A percentile compares a stretch with the other conserved stretches of the same genome.
Conservation (phyloP, 2,329 filamentous ascomycete genomes). For the Penicillium sp. region DNA sequence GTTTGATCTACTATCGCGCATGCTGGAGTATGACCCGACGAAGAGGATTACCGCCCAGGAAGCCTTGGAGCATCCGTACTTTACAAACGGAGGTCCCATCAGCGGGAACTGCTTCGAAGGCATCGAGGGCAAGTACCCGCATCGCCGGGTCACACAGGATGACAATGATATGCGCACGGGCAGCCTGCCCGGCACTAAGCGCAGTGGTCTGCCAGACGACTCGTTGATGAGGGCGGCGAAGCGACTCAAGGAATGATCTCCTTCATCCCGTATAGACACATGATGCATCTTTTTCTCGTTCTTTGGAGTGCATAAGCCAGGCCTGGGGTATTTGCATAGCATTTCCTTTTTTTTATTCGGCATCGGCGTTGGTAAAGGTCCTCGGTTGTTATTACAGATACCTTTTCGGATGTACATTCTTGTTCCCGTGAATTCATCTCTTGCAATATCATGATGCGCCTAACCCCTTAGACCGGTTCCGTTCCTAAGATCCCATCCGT, state of each 20-base stretch:
- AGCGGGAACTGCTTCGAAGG: slow-evolving; percentile 88
- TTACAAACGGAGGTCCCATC: slow-evolving; percentile 66
- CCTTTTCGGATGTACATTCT: slow-evolving; percentile 7
- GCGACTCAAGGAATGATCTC: slow-evolving; percentile 51
- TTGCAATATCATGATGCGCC: slow-evolving; percentile 3
- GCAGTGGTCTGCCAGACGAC: slow-evolving; percentile 82
- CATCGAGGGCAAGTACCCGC: slow-evolving; percentile 82
- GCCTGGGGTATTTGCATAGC: not conserved
- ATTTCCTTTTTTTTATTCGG: not conserved
- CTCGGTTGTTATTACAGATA: slow-evolving; percentile 5
- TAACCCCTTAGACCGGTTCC: not conserved
- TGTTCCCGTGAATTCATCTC: not conserved
- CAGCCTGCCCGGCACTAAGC: slow-evolving; percentile 86
- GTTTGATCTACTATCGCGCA: slow-evolving; percentile 73
- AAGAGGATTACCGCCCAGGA: slow-evolving; percentile 83
- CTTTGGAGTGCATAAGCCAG: not conserved
- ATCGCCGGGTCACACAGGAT: slow-evolving; percentile 85
- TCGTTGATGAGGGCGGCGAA: slow-evolving; percentile 59
- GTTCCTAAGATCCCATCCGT: not conserved
- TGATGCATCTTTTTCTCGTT: not conserved
- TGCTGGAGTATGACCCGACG: slow-evolving; percentile 90
- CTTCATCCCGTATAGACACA: not conserved
- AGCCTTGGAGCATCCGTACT: slow-evolving; percentile 89
- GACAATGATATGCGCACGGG: slow-evolving; percentile 93
- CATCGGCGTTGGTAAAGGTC: not conserved